These are phyloP conservation scores for Plantago coronopus DNA, from an alignment of 305 asterid species.

Conservation along the genomic window DNA sequence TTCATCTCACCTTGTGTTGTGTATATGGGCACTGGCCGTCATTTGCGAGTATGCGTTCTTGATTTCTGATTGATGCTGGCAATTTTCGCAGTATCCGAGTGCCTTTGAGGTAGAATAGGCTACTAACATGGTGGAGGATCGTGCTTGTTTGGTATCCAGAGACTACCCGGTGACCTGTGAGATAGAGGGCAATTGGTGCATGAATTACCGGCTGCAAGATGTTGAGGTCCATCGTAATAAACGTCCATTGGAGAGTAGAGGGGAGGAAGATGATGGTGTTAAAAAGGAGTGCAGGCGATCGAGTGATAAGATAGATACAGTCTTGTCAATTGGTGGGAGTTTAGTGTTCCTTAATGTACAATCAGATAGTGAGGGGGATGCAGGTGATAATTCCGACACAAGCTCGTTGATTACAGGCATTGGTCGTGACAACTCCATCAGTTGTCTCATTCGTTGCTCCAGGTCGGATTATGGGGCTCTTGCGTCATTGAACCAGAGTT, in stretches of 20 bases:
- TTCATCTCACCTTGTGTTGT: too few species aligned
- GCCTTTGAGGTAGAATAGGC: too few species aligned
- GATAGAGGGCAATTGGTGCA: conserved; percentile 50
- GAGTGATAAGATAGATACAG: conserved; percentile 25
- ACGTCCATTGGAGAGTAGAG: conserved; percentile 53
- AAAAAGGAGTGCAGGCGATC: conserved; percentile 45
- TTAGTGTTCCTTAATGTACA: conserved; percentile 21
- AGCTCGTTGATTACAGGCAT: conserved; percentile 60
- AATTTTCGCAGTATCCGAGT: conserved; percentile 10
- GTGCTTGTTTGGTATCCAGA: conserved; percentile 60
- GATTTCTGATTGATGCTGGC: too few species aligned
- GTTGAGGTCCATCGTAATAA: conserved; percentile 42
- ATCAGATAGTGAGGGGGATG: conserved; percentile 28
- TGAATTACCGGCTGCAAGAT: conserved; percentile 45
- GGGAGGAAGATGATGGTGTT: conserved; percentile 31
- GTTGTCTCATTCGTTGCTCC: conserved; percentile 66
- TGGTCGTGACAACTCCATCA: conserved; percentile 77
- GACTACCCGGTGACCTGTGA: conserved; percentile 54
- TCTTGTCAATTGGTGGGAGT: conserved; percentile 35
- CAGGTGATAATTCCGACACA: conserved; percentile 52
- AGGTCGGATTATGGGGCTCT: conserved; percentile 79
- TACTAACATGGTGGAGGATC: conserved; percentile 63
- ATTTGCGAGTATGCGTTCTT: too few species aligned
- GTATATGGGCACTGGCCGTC: too few species aligned
- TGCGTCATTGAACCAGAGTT: conserved; percentile 60